Base-by-base conservation (phyloP, 352 stramenopile species). In the Pythium diclinum region DNA sequence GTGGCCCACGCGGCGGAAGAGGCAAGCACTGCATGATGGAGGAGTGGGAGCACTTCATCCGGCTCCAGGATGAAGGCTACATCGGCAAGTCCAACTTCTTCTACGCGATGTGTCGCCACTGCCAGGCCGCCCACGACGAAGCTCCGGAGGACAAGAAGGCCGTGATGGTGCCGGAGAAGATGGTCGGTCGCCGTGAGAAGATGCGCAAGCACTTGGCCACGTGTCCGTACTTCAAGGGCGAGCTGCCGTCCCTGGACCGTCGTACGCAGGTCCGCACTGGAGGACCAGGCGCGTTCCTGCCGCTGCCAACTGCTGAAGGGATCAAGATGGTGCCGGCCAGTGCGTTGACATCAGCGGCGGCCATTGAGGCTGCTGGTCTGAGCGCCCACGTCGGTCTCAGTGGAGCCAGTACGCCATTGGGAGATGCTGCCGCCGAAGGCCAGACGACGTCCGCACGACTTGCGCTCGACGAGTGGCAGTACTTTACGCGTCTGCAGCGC, bases 81-180 rank as follows among this genome's bases (percentile, higher is more conserved):
- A 90, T 93, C 67, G 82, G 79, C 69, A 91, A 90, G 28, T 90
- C 81, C 17, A 93, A 93, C 61, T 91, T 91, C 70, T 91, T 91
- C 68, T 77, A 79, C 49, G 82, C 80, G 25, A 44, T 89, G 30
- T 93, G 85, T 68, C 83, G 80, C 49, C 65, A 90, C 77, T 91
- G 85, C 71, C 72, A 90, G 56, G 32, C 63, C n/a, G 85, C 79
- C 19, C 71, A 88, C 56, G 78, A 89, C 61, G 71, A 83, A 19
- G 81, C 78, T 5, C 34, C 65, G 0, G 77, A 77, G 9, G 79
- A 89, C 28, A 85, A 85, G 62, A 81, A 88, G 67, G 51, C 76
- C 30, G 36, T 78, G 58, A 54, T 87, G 25, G 65, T 70, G 62
- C 85, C 85, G 23, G 81, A 93, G 62, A 81, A 81, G 23, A 67